Evolutionary conservation across 768 basidiomycete species (phyloP), one percentile per base, ranked within the genome.

Genomic region (Gelatoporia subvermispora): DNA sequence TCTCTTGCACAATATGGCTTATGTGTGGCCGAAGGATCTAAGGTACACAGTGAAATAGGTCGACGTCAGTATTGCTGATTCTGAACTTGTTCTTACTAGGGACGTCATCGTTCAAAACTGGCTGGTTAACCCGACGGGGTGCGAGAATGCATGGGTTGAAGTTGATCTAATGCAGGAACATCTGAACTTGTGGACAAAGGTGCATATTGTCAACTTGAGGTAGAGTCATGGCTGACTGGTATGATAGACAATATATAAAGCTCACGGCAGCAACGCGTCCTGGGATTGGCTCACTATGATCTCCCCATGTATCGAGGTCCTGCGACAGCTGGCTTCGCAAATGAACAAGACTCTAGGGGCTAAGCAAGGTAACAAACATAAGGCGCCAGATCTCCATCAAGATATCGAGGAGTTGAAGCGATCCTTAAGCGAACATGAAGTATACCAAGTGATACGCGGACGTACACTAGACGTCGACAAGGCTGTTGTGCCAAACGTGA

Each of bases 131-230:
- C 51, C 64, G 0, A 57, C 57, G 0, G 64, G 63, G 3, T 48
- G 51, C 25, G 31, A 40, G 2, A 57, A 60, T 36, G 21, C 44
- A 4, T 68, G 49, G 21, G 45, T 65, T 2, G 59, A 63, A 22
- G 50, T 67, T 1, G 67, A 68, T 31, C 54, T 67, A 0, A 41
- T 68, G 20, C 65, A 68, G 35, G 65, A 68, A 37, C 67, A 68
- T 45, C 39, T 58, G 35, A 65, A 65, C 34, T 62, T 47, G 38
- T 68, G 61, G 62, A 64, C 63, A n/a, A 66, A 66, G 60, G 66
- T 64, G 16, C 37, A 50, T 24, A 2, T 4, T 17, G 21, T 25
- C 4, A 5, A 43, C 10, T 11, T 24, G 8, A 20, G 13, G 11
- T n/a, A n/a, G n/a, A n/a, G n/a, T n/a, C n/a, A n/a, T n/a, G n/a